Percentiles rank a stretch among this genome's conserved stretches.
These are phyloP conservation scores for Paraphaeosphaeria sporulosa DNA, from an alignment of 2,329 filamentous ascomycete genomes.

Conservation along the genomic window DNA sequence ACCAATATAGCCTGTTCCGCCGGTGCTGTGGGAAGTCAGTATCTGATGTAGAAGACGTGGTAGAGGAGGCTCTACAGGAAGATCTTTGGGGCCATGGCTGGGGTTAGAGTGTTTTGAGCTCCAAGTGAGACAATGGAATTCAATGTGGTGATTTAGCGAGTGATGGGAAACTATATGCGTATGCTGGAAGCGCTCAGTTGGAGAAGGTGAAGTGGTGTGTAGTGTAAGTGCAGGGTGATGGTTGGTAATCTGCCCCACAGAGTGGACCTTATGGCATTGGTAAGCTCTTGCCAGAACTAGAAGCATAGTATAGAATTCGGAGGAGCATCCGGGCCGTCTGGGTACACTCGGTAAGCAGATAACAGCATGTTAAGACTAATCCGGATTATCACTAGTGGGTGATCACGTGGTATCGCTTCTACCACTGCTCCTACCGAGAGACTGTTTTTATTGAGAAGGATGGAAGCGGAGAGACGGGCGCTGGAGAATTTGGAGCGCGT, in stretches of 20 bases:
- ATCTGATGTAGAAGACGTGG: background rate
- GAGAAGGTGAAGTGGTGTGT: background rate
- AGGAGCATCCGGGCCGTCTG: background rate
- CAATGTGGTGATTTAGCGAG: background rate
- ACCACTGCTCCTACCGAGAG: no score
- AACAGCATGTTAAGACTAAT: no score
- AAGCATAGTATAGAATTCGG: background rate
- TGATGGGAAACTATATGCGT: background rate
- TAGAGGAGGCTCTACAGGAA: constrained; percentile 31
- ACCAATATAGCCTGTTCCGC: constrained; percentile 62
- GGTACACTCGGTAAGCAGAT: no score
- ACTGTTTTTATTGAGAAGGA: no score
- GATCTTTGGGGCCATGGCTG: constrained; percentile 39
- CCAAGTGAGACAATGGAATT: background rate
- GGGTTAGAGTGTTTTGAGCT: background rate
- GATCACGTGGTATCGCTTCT: no score
- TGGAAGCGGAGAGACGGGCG: no score
- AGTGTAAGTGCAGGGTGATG: background rate
- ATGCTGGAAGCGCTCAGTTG: background rate
- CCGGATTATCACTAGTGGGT: no score
- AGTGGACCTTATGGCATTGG: background rate
- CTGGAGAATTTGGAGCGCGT: no score
- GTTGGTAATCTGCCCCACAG: constrained; percentile 11
- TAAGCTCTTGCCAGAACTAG: background rate
- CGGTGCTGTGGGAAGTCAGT: constrained; percentile 50